Evolutionary conservation across 306 rosid species (phyloP), one percentile per base, ranked within the genome.

Genomic region (Spatholobus suberectus): DNA sequence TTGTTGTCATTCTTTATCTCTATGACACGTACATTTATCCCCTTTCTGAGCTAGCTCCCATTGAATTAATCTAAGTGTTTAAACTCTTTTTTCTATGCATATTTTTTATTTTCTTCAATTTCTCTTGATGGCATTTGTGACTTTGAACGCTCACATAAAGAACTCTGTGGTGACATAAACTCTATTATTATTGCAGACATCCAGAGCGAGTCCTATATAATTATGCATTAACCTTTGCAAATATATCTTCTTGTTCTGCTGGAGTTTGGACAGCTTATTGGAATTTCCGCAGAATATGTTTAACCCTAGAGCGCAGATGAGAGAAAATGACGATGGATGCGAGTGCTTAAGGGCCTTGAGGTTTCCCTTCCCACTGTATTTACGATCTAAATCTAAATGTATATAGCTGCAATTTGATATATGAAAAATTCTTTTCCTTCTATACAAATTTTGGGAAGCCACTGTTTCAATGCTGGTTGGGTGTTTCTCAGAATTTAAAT

Each of bases 201-300:
- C 88, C 78, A 93, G 94, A 85, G 95, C 88, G 23, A 93, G 97
- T 77, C 97, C 96, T 5, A 90, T 91, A 86, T 93, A 78, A 83
- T 35, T 54, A 38, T 73, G 74, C 18, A 34, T 10, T 62, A 76
- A 63, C 47, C 78, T 80, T 72, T 87, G 83, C 88, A 72, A 72
- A 72, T 77, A 55, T 61, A 71, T 78, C 88, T 58, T 55, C 70
- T 49, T 46, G 51, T 81, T 71, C 74, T 27, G 67, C 85, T 55
- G 70, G 82, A 61, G 47, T 77, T 78, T 44, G 71, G 75, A 57
- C 78, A 67, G 79, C 43, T 71, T 14, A 84, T 57, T 62, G 89
- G 85, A 79, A 59, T 79, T 46, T 81, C 66, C 75, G 44, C 79
- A 66, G 69, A 85, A 84, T 46, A 70, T 84, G 70, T 78, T 52